Conservation (phyloP, 805 yeast genomes). For the Zygosaccharomyces kombuchaensis region DNA sequence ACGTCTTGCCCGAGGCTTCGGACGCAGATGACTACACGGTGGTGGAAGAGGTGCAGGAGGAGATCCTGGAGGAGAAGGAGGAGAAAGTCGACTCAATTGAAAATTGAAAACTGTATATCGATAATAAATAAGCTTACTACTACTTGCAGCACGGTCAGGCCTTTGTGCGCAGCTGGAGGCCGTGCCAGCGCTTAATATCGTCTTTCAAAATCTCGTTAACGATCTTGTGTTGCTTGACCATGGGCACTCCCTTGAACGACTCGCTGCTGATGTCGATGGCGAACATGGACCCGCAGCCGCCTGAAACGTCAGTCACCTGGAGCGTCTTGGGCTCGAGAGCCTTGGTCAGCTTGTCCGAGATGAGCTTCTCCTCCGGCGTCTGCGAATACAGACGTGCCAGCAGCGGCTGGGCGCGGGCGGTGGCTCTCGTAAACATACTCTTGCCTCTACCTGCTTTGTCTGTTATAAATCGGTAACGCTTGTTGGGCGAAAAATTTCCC, state of each 20-base stretch:
- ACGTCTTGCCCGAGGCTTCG: slow-evolving; percentile 43
- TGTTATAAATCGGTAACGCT: neutral
- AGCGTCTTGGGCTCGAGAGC: slow-evolving; percentile 59
- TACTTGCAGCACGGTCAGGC: slow-evolving; percentile 31
- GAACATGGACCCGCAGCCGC: slow-evolving; percentile 98
- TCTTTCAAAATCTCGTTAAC: slow-evolving; percentile 79
- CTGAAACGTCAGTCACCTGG: slow-evolving; percentile 77
- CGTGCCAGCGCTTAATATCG: slow-evolving; percentile 92
- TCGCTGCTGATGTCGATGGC: slow-evolving; percentile 72
- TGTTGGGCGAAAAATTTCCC: neutral
- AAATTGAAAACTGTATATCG: neutral
- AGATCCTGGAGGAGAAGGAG: slow-evolving; percentile 65
- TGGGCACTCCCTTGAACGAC: slow-evolving; percentile 71
- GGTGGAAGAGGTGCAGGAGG: slow-evolving; percentile 77
- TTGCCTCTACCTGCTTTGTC: neutral
- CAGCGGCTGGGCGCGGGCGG: neutral
- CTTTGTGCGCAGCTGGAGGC: slow-evolving; percentile 78
- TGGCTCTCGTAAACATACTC: neutral
- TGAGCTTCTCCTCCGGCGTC: slow-evolving; percentile 50
- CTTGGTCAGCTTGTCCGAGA: slow-evolving; percentile 50
- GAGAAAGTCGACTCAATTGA: slow-evolving; percentile 49
- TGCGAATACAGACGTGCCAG: slow-evolving; percentile 15
- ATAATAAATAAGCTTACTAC: slow-evolving; percentile 8
- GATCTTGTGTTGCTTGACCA: slow-evolving; percentile 87
- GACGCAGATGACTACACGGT: slow-evolving; percentile 50